Evolutionary conservation across 768 basidiomycete genomes (phyloP).

Genomic region (Calocybe gangraenosa): DNA sequence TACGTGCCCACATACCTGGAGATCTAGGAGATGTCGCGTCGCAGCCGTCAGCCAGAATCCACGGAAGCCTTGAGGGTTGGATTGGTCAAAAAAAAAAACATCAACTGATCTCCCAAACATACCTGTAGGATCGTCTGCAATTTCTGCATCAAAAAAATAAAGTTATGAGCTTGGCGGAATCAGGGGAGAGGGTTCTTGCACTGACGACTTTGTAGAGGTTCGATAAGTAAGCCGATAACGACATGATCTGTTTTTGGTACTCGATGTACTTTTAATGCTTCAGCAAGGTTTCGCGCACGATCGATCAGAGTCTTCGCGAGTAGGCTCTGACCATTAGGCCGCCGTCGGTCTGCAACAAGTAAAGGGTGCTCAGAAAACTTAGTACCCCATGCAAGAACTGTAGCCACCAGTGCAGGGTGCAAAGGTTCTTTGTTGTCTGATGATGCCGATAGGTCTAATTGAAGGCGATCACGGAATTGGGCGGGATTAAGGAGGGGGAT

Average conservation of each 20-base stretch:
- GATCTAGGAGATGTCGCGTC: conserved; percentile 73
- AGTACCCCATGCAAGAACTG: conserved; percentile 87
- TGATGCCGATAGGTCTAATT: conserved; percentile 32
- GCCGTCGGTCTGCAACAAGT: conserved; percentile 72
- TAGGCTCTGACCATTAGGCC: conserved; percentile 66
- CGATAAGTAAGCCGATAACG: conserved; percentile 76
- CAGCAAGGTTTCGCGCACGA: conserved; percentile 81
- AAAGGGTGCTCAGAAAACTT: conserved; percentile 92
- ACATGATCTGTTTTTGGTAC: conserved; percentile 77
- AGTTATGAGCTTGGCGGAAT: conserved; percentile 5
- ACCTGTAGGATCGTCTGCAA: conserved; percentile 71
- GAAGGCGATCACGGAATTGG: conserved; percentile 72
- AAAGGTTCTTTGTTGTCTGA: conserved; percentile 39
- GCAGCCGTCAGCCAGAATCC: conserved; percentile 81
- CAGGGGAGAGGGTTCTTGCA: conserved; percentile 18
- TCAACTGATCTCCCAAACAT: conserved; percentile 19
- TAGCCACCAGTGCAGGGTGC: conserved; percentile 77
- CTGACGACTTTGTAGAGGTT: conserved; percentile 86
- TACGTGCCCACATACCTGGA: conserved; percentile 48
- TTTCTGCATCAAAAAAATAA: conserved; percentile 45
- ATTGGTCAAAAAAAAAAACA: neutral
- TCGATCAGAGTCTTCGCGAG: conserved; percentile 76
- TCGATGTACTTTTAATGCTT: conserved; percentile 83
- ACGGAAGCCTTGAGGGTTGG: conserved; percentile 57
- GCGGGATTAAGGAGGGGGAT: conserved; percentile 83